Evolutionary conservation across 1,284 basidiomycete species (phyloP).

Genomic region (Pterula multifida): DNA sequence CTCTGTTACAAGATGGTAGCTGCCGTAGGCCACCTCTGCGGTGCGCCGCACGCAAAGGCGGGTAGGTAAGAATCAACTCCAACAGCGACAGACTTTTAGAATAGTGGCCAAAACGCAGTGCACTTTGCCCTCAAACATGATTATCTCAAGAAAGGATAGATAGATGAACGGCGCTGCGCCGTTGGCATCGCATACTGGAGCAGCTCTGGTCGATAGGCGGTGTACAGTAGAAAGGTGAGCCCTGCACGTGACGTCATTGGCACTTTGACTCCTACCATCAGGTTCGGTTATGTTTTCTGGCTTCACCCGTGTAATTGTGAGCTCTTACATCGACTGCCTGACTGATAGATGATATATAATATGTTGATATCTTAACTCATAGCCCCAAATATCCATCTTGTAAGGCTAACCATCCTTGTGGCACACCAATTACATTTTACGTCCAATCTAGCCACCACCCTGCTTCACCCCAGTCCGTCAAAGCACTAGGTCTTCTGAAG

Average conservation of each 20-base stretch:
- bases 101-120: not conserved
- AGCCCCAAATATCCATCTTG: slow-evolving; percentile 63
- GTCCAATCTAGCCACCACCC: slow-evolving; percentile 40
- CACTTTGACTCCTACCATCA: not conserved
- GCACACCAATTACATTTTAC: slow-evolving; percentile 4
- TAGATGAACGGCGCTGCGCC: not conserved
- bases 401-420: slow-evolving; percentile 19
- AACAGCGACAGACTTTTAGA: not conserved
- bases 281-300: not conserved
- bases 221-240: not conserved
- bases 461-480: slow-evolving; percentile 46
- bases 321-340: not conserved
- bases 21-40: too few relatives aligned
- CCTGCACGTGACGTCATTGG: not conserved
- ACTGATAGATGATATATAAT: not conserved
- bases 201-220: too few relatives aligned
- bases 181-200: not conserved
- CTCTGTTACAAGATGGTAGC: too few relatives aligned
- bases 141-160: not conserved
- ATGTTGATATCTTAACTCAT: not conserved
- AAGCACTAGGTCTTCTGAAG: slow-evolving; percentile 46
- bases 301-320: not conserved
- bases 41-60: too few relatives aligned
- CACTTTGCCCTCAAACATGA: not conserved
- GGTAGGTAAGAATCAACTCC: not conserved